These are phyloP conservation scores for Aspergillus conjunctus DNA, from an alignment of 495 filamentous ascomycete genomes.

Conservation along the genomic window DNA sequence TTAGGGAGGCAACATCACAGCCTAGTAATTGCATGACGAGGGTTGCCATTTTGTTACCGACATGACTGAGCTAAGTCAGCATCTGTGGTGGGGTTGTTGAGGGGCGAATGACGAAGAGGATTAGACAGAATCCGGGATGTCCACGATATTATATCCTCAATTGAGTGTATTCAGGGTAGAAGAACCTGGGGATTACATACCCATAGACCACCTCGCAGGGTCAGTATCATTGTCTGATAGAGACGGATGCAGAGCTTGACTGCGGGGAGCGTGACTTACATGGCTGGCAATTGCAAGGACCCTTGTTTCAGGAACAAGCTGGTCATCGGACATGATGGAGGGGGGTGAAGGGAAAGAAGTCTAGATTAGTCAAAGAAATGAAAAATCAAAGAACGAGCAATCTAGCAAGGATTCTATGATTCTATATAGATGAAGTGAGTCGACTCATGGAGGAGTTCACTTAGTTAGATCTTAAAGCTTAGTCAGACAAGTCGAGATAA, in stretches of 20 bases:
- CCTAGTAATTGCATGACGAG: slow-evolving; percentile 91
- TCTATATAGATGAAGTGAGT: not conserved
- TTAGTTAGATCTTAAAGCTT: too few species aligned
- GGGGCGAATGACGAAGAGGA: slow-evolving; percentile 1
- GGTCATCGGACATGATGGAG: slow-evolving; percentile 36
- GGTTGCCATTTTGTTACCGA: slow-evolving; percentile 93
- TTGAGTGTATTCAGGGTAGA: slow-evolving; percentile 3
- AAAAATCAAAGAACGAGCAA: not conserved
- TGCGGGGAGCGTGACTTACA: slow-evolving; percentile 60
- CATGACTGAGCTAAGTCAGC: slow-evolving; percentile 62
- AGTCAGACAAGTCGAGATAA: too few species aligned
- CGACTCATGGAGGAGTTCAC: not conserved
- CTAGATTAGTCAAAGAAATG: not conserved
- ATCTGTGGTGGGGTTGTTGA: not conserved
- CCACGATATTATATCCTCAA: not conserved
- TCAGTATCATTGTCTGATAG: slow-evolving; percentile 23
- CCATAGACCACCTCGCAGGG: slow-evolving; percentile 71
- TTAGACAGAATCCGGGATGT: not conserved
- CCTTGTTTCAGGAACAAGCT: slow-evolving; percentile 74
- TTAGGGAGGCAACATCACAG: slow-evolving; percentile 88
- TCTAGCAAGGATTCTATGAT: not conserved
- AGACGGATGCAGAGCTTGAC: not conserved
- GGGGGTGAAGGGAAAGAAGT: not conserved
- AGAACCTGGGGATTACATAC: slow-evolving; percentile 46
- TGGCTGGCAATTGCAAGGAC: slow-evolving; percentile 96